phyloP scores from a whole-genome alignment of 2,329 filamentous ascomycete genomes.

The Colletotrichum falcatum region DNA sequence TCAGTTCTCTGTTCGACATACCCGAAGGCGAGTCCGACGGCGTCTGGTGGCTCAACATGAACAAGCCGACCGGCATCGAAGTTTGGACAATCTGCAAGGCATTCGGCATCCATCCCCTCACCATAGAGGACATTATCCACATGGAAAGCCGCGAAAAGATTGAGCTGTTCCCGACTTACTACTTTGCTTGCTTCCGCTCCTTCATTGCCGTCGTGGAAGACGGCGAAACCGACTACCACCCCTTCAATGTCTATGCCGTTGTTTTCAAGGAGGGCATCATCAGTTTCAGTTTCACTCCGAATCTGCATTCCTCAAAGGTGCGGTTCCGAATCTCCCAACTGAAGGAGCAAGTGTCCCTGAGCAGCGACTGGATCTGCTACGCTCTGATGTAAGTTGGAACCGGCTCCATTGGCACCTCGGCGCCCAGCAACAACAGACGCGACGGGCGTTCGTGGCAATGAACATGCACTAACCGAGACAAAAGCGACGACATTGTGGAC shows the following conservation, averaged over 20 bases:
- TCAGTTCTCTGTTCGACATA: constrained; percentile 84
- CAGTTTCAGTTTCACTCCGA: constrained; percentile 92
- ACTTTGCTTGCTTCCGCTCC: constrained; percentile 96
- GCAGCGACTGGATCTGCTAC: constrained; percentile 99
- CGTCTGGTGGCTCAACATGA: constrained; percentile 97
- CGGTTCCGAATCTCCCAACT: constrained; percentile 91
- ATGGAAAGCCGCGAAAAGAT: constrained; percentile 98
- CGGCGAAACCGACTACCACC: constrained; percentile 85
- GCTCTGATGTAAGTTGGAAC: constrained; percentile 81
- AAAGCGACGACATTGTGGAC: constrained; percentile 94
- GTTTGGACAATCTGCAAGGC: constrained; percentile 90
- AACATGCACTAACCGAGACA: constrained; percentile 2
- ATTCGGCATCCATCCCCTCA: constrained; percentile 95
- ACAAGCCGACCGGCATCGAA: constrained; percentile 89
- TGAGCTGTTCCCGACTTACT: constrained; percentile 96
- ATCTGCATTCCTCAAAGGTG: constrained; percentile 88
- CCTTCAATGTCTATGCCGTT: constrained; percentile 95
- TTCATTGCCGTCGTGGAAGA: constrained; percentile 85
- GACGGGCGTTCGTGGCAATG: neutral
- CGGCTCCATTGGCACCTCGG: neutral
- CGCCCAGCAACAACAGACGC: neutral
- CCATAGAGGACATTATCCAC: constrained; percentile 93
- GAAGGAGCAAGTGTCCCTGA: constrained; percentile 93
- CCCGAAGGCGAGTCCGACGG: constrained; percentile 75
- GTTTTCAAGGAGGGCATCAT: constrained; percentile 96